phyloP scores from a whole-genome alignment of 352 stramenopile species.

The Phytophthora pinifolia region DNA sequence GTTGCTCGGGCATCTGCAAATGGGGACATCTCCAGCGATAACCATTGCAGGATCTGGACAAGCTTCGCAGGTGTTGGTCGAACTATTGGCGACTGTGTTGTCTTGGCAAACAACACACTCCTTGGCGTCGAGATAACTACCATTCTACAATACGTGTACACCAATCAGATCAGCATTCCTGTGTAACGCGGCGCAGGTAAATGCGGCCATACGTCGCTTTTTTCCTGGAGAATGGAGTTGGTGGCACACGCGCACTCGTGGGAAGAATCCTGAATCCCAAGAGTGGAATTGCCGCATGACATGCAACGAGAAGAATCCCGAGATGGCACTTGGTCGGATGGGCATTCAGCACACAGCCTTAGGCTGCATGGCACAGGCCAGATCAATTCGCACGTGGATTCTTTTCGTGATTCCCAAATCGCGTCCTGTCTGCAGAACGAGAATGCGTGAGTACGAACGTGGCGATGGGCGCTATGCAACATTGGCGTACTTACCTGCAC shows the following conservation, averaged over 20 bases:
- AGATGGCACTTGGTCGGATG: conserved; percentile 36
- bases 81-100: conserved; percentile 36
- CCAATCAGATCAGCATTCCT: conserved; percentile 2
- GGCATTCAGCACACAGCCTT: conserved; percentile 44
- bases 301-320: conserved; percentile 51
- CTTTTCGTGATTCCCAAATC: conserved; percentile 26
- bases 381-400: conserved; percentile 47
- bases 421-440: conserved; percentile 14
- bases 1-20: conserved; percentile 63
- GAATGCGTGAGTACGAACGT: conserved; percentile 3
- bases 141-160: conserved; percentile 35
- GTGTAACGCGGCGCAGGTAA: neutral
- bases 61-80: conserved; percentile 49
- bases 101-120: conserved; percentile 56
- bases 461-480: neutral
- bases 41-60: conserved; percentile 86
- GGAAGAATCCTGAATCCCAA: conserved; percentile 30
- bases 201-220: conserved; percentile 31
- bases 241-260: conserved; percentile 53
- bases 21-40: conserved; percentile 28
- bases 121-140: conserved; percentile 55
- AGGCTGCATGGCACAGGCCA: conserved; percentile 68
- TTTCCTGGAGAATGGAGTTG: conserved; percentile 58
- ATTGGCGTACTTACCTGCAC: conserved; percentile 36
- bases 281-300: conserved; percentile 59